These are phyloP conservation scores for Vitis hybrid DNA, from an alignment of 177 flowering plant species.

Conservation along the genomic window DNA sequence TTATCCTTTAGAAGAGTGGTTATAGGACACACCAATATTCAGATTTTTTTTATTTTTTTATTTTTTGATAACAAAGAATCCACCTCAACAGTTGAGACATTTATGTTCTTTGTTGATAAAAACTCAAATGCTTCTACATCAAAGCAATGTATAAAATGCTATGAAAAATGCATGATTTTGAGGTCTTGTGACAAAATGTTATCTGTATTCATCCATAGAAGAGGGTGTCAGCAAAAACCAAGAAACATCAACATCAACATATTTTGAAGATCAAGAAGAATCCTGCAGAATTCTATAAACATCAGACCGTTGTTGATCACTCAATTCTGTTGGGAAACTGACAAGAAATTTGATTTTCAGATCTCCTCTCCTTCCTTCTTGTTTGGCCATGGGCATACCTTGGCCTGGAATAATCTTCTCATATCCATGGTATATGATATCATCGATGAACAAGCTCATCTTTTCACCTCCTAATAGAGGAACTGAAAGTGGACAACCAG, in stretches of 20 bases:
- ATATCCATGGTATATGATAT: conserved; percentile 36
- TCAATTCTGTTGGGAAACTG: conserved; percentile 39
- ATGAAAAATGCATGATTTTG: no score
- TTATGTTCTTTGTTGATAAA: no score
- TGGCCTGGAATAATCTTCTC: conserved; percentile 40
- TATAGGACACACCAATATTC: no score
- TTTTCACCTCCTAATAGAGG: conserved; percentile 40
- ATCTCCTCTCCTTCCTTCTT: conserved; percentile 41
- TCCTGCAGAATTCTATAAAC: conserved; percentile 33
- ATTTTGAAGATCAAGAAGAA: conserved; percentile 19
- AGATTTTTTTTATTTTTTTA: no score
- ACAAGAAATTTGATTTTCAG: conserved; percentile 46
- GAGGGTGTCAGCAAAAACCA: no score
- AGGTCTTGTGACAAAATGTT: no score
- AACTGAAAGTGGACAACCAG: conserved; percentile 39
- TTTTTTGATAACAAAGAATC: no score
- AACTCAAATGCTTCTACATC: no score
- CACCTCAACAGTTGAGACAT: no score
- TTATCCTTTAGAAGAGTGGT: no score
- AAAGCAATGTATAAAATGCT: no score
- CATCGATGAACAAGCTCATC: conserved; percentile 29
- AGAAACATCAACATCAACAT: background rate
- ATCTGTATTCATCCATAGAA: no score
- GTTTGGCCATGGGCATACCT: conserved; percentile 53
- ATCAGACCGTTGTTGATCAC: conserved; percentile 32